Percentiles rank a stretch among this genome's conserved stretches.
Conservation (phyloP, 495 filamentous ascomycete species). For the Penicillium psychrofluorescens region DNA sequence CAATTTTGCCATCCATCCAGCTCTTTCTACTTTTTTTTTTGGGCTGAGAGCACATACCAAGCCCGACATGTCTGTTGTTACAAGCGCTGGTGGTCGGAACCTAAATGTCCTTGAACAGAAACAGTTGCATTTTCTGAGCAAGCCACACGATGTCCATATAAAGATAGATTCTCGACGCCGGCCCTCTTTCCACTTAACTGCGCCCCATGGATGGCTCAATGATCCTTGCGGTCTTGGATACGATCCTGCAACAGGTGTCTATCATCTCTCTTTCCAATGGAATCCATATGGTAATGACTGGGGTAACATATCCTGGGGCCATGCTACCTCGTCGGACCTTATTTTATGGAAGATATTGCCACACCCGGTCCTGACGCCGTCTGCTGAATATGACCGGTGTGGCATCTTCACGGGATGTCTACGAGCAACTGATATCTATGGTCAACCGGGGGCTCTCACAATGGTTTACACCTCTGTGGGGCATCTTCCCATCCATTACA, state of each 20-base stretch:
- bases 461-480: constrained; percentile 47
- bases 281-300: constrained; percentile 38
- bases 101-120: background rate
- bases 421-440: constrained; percentile 33
- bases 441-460: constrained; percentile 33
- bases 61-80: constrained; percentile 5
- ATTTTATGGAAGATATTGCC: constrained; percentile 34
- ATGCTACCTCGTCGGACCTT: constrained; percentile 32
- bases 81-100: background rate
- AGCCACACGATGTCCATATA: background rate
- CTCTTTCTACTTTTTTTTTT: background rate
- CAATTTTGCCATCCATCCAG: background rate
- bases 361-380: constrained; percentile 25
- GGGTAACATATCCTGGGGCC: constrained; percentile 41
- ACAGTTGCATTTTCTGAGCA: background rate
- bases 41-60: background rate
- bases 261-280: constrained; percentile 42
- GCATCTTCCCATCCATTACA: constrained; percentile 43
- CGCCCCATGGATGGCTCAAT: constrained; percentile 49
- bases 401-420: constrained; percentile 49
- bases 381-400: constrained; percentile 37
- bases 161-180: constrained; percentile 13
- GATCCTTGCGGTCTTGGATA: constrained; percentile 51
- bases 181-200: constrained; percentile 43
- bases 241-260: constrained; percentile 34